Conservation (phyloP, 768 basidiomycete genomes). For the Russula foetens region DNA sequence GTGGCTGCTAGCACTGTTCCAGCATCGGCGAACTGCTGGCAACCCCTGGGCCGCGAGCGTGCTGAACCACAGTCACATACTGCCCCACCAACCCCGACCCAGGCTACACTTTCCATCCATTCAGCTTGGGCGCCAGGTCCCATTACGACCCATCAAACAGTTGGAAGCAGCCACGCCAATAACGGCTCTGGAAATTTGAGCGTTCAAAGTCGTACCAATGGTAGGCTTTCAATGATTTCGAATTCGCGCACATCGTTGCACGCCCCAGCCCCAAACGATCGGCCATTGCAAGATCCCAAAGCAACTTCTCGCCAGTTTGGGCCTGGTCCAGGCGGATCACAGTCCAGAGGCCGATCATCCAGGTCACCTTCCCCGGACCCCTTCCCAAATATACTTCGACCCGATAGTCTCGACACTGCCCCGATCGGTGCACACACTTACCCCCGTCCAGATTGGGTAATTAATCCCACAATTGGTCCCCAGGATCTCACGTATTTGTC, state of each 20-base stretch:
- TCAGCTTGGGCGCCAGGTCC: too few relatives aligned
- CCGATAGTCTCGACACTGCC: too few relatives aligned
- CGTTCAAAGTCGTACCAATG: background rate
- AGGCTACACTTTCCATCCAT: background rate
- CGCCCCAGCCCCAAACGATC: background rate
- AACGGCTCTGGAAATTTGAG: background rate
- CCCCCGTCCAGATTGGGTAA: too few relatives aligned
- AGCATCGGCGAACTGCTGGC: background rate
- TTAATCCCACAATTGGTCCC: too few relatives aligned
- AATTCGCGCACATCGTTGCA: background rate
- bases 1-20: constrained; percentile 3
- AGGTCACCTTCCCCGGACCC: too few relatives aligned
- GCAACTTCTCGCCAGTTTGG: constrained; percentile 2
- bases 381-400: too few relatives aligned
- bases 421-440: too few relatives aligned
- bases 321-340: background rate
- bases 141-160: background rate
- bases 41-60: background rate
- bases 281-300: background rate
- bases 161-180: background rate
- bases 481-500: too few relatives aligned
- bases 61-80: background rate
- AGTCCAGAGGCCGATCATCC: background rate
- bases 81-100: background rate
- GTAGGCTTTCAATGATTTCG: background rate